A percentile compares a stretch with the other conserved stretches of the same genome.
These are phyloP conservation scores for Tetrastigma voinierianum DNA, from an alignment of 164 flowering plant species.

Conservation along the genomic window DNA sequence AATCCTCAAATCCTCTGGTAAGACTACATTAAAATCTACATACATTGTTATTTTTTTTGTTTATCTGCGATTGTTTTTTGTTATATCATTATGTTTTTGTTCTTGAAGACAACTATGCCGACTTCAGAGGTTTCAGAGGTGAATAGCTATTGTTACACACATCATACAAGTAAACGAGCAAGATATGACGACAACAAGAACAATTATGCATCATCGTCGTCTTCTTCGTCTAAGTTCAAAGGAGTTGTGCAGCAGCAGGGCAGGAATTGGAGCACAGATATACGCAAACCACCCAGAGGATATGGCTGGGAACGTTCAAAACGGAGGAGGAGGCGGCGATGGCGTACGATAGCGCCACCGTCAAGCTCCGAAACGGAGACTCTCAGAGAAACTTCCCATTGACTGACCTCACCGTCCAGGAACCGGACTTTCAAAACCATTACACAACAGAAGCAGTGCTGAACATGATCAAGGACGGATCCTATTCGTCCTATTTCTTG, in stretches of 20 bases:
- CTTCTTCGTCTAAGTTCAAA: slow-evolving; percentile 25
- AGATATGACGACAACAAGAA: not conserved
- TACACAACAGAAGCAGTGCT: slow-evolving; percentile 30
- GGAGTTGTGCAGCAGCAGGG: slow-evolving; percentile 54
- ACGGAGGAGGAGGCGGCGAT: slow-evolving; percentile 49
- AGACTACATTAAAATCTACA: too few relatives aligned
- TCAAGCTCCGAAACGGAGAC: slow-evolving; percentile 42
- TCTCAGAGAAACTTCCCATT: slow-evolving; percentile 45
- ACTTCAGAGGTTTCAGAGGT: slow-evolving; percentile 16
- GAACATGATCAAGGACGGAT: slow-evolving; percentile 53
- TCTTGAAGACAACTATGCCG: too few relatives aligned
- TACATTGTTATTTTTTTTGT: too few relatives aligned
- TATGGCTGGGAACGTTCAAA: slow-evolving; percentile 67
- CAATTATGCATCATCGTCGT: not conserved
- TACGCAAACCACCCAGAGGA: slow-evolving; percentile 48
- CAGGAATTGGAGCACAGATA: slow-evolving; percentile 69
- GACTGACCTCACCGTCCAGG: slow-evolving; percentile 26
- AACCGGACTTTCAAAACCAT: slow-evolving; percentile 37
- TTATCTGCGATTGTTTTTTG: too few relatives aligned
- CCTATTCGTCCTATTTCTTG: slow-evolving; percentile 35
- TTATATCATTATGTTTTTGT: too few relatives aligned
- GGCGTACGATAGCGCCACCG: slow-evolving; percentile 65
- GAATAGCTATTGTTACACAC: not conserved
- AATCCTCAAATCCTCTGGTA: too few relatives aligned
- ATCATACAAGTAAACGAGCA: slow-evolving; percentile 5